Evolutionary conservation across 148 eudicot species (phyloP).

Genomic region (Vaccinium vitisidaea): DNA sequence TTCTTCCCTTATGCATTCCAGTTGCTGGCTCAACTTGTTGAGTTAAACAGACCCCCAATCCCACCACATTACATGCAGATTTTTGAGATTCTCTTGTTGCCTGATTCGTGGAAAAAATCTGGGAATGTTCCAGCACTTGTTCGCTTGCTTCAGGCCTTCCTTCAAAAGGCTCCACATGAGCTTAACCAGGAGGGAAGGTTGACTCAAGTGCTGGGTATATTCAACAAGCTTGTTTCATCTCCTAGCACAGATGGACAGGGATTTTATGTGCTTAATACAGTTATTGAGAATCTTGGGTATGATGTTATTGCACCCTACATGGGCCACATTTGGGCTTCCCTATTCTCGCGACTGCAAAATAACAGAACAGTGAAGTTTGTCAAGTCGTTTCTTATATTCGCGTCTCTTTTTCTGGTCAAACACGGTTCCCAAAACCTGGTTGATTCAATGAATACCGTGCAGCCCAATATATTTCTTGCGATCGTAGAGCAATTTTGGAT

Average conservation of each 20-base stretch:
- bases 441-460: slow-evolving; percentile 59
- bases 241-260: slow-evolving; percentile 89
- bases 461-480: slow-evolving; percentile 53
- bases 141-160: slow-evolving; percentile 91
- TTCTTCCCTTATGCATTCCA: slow-evolving; percentile 97
- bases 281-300: slow-evolving; percentile 75
- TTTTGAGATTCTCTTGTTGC: slow-evolving; percentile 67
- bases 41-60: slow-evolving; percentile 69
- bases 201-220: slow-evolving; percentile 65
- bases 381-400: slow-evolving; percentile 68
- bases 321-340: slow-evolving; percentile 52
- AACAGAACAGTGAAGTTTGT: slow-evolving; percentile 64
- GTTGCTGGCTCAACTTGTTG: slow-evolving; percentile 92
- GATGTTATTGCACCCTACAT: slow-evolving; percentile 62
- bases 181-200: slow-evolving; percentile 71
- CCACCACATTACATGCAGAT: slow-evolving; percentile 75
- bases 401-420: slow-evolving; percentile 84
- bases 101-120: slow-evolving; percentile 79
- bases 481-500: slow-evolving; percentile 88
- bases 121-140: slow-evolving; percentile 97
- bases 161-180: slow-evolving; percentile 77
- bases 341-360: slow-evolving; percentile 66
- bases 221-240: slow-evolving; percentile 58
- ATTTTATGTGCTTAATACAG: slow-evolving; percentile 87
- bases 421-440: slow-evolving; percentile 76